Evolutionary conservation across 2,329 filamentous ascomycete genomes (phyloP), one percentile per base, ranked within the genome.

Genomic region (Stromatinia cepivora): DNA sequence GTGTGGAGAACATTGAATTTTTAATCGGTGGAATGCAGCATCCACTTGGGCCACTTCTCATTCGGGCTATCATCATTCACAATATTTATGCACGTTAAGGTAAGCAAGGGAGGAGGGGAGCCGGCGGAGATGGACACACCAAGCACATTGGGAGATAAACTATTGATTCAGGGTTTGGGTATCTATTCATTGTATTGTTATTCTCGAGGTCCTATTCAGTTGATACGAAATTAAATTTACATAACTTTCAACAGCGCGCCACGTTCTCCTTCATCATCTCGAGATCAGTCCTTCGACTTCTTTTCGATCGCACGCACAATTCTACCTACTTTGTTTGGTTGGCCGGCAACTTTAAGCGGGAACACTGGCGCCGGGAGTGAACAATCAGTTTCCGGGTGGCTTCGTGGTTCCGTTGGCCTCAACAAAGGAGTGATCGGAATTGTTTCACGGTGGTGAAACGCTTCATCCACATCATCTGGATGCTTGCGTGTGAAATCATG

Each of bases 401-500:
- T 59, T 9, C 3, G 15, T 13, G 9, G n/a, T 8, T 28, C n/a
- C 4, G 15, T 28, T 8, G 4, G 13, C n/a, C 4, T 15, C 56
- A 11, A 42, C 25, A 10, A 13, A 58, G 7, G 15, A 22, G 9
- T 20, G 17, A 61, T 52, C 15, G 46, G 46, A 15, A 64, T 13
- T 13, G 6, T 2, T 52, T 20, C 46, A 36, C 22, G 61, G 31
- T 6, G 15, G 22, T n/a, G 13, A 25, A 8, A 3, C 0, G 13
- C 20, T 15, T 46, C 28, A 1, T 36, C 13, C n/a, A 25, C 13
- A 36, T 63, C 45, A 50, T 50, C 22, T 10, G 31, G 45, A 0
- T 50, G 22, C 45, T 36, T 63, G 22, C 59, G 59, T 8, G 59
- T 50, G 22, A 63, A 63, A 13, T 63, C 28, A 50, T 63, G 31